Base-by-base conservation (phyloP, 2,329 filamentous ascomycete species). In the Cytospora piceae region DNA sequence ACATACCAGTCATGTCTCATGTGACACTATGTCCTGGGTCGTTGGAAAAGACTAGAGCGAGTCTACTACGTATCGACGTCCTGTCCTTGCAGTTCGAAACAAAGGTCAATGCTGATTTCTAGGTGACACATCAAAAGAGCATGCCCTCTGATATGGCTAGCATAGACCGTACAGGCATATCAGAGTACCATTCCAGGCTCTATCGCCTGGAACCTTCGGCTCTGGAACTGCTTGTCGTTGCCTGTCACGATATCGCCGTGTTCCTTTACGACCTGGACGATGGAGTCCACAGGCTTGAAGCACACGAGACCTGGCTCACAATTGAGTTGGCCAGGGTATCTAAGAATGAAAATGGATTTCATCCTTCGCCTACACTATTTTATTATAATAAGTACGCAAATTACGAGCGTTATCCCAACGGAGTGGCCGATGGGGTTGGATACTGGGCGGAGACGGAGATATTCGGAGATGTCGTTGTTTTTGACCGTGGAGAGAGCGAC, bases 401-500 rank as follows among this genome's bases (percentile, higher is more conserved):
- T 15, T 37, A 14, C 39, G 22, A 9, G 24, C 39, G 22, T 7
- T 58, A 58, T n/a, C 37, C 24, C 15, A 49, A 58, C 11, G 56
- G 39, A 17, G 17, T 15, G n/a, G 56, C 27, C 8, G 39, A 58
- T 20, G 20, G 29, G n/a, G 56, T 29, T 6, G 37, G 56, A 15
- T 58, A 32, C 27, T 32, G 56, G 56, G 39, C 56, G 46, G 56
- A 58, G 27, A 58, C 24, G 7, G 37, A 58, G 24, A 58, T 22
- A 17, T 61, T 37, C 7, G 58, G 31, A 24, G 31, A 46, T 22
- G 58, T 61, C 34, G 11, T 61, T 6, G 31, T 61, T 17, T 61
- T 46, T 42, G 58, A 29, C 32, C 58, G 46, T 22, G 46, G 29
- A 17, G 20, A 53, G 20, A 61, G 14, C 4, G 24, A 12, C 22